Conservation (phyloP, 2,329 filamentous ascomycete species). For the Stagonosporopsis chrysanthemi region DNA sequence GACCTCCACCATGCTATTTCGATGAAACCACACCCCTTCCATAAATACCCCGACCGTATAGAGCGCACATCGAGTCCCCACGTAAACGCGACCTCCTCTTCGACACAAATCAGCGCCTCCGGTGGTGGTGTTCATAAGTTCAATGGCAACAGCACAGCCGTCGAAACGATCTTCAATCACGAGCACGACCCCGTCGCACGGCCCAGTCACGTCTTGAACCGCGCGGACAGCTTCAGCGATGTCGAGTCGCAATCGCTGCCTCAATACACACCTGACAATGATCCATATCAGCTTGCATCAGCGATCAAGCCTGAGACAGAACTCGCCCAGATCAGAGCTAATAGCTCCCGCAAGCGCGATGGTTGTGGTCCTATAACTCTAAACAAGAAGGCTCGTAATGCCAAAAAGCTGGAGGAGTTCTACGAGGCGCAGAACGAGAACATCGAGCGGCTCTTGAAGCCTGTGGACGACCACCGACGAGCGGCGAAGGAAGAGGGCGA, state of each 20-base stretch:
- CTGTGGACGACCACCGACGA: conserved; percentile 87
- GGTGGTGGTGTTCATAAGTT: conserved; percentile 25
- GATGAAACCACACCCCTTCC: conserved; percentile 56
- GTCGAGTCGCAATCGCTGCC: conserved; percentile 62
- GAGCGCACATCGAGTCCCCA: conserved; percentile 43
- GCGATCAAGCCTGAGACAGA: conserved; percentile 80
- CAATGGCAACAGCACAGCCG: conserved; percentile 50
- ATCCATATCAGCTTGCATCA: conserved; percentile 81
- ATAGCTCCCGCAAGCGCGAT: conserved; percentile 78
- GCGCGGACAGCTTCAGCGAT: conserved; percentile 27
- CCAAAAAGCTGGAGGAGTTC: conserved; percentile 75
- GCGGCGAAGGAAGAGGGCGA: conserved; percentile 81
- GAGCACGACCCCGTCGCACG: conserved; percentile 48
- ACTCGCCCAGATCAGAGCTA: conserved; percentile 78
- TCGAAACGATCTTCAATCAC: conserved; percentile 45
- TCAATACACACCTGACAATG: conserved; percentile 68
- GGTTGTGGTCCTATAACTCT: conserved; percentile 56
- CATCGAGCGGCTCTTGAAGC: conserved; percentile 89
- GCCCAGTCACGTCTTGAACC: conserved; percentile 42
- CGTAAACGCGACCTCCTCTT: conserved; percentile 31
- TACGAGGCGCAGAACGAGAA: conserved; percentile 92
- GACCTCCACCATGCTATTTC: conserved; percentile 59
- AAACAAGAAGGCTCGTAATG: conserved; percentile 52
- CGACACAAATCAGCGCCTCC: conserved; percentile 26
- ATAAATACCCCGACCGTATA: conserved; percentile 39